These are phyloP conservation scores for Corymbia citriodora DNA, from an alignment of 441 rosid species.

Conservation along the genomic window DNA sequence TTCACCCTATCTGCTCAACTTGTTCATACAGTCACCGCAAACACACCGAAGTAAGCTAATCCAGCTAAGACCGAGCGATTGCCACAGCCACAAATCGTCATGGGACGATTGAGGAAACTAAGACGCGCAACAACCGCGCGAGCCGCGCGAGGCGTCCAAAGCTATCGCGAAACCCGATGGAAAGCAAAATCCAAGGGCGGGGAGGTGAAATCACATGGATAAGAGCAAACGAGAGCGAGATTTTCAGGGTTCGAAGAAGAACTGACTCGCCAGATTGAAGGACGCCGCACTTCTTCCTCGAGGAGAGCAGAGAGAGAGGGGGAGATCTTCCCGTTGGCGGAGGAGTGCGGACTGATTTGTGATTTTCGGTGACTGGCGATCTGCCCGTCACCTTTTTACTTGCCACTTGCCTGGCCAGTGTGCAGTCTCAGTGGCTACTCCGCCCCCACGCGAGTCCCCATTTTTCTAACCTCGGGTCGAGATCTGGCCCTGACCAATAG, in stretches of 20 bases:
- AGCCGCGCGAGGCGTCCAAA: neutral
- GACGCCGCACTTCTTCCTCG: neutral
- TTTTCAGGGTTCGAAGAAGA: neutral
- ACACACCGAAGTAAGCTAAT: neutral
- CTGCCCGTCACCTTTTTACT: neutral
- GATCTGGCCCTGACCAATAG: neutral
- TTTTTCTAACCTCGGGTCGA: neutral
- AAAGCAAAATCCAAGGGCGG: neutral
- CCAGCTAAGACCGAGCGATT: neutral
- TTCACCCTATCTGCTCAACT: neutral
- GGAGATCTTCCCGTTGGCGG: neutral
- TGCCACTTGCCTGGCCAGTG: neutral
- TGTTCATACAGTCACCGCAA: neutral
- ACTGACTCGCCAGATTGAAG: neutral
- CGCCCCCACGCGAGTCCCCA: neutral
- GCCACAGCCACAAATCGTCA: neutral
- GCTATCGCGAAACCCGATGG: neutral
- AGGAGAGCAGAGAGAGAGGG: neutral
- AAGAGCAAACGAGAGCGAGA: neutral
- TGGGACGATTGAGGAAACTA: neutral
- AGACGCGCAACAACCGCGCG: neutral
- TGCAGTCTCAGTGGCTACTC: neutral
- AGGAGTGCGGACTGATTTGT: neutral
- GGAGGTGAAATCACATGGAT: neutral
- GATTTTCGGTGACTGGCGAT: neutral